Evolutionary conservation across 1,284 basidiomycete species (phyloP).

Genomic region (Neonothopanus nambi): DNA sequence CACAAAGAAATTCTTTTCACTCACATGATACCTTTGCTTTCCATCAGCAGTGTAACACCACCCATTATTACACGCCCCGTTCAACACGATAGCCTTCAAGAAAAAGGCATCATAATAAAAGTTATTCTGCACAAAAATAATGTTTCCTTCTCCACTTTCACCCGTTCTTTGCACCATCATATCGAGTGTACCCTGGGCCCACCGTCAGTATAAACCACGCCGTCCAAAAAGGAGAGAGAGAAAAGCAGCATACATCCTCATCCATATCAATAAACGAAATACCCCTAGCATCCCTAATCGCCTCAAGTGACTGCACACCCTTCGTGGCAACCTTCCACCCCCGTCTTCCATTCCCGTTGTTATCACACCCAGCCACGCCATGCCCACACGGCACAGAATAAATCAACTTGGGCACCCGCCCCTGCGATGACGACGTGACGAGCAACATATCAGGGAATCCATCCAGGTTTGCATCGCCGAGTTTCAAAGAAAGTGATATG

Average conservation of each 20-base stretch:
- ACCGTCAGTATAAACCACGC: constrained; percentile 7
- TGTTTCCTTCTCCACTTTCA: constrained; percentile 56
- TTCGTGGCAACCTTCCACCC: constrained; percentile 65
- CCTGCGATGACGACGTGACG: constrained; percentile 48
- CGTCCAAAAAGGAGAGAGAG: too few species aligned
- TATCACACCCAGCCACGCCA: constrained; percentile 55
- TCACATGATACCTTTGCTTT: constrained; percentile 65
- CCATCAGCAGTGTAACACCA: constrained; percentile 72
- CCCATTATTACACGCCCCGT: constrained; percentile 87
- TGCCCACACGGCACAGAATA: constrained; percentile 71
- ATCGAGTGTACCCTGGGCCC: constrained; percentile 83
- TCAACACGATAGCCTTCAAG: constrained; percentile 93
- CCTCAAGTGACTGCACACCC: constrained; percentile 64
- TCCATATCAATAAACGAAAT: constrained; percentile 91
- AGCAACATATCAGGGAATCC: constrained; percentile 92
- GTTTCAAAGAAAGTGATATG: constrained; percentile 76
- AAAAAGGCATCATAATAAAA: constrained; percentile 99
- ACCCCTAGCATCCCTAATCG: constrained; percentile 77
- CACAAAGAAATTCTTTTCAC: constrained; percentile 30
- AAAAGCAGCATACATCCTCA: constrained; percentile 75
- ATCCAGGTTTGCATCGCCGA: constrained; percentile 93
- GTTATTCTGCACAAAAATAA: constrained; percentile 94
- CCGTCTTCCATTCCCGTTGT: constrained; percentile 48
- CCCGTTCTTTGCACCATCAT: constrained; percentile 88
- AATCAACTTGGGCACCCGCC: constrained; percentile 63